phyloP scores from a whole-genome alignment of 805 yeast species.

The Saccharomycopsis babjevae region DNA sequence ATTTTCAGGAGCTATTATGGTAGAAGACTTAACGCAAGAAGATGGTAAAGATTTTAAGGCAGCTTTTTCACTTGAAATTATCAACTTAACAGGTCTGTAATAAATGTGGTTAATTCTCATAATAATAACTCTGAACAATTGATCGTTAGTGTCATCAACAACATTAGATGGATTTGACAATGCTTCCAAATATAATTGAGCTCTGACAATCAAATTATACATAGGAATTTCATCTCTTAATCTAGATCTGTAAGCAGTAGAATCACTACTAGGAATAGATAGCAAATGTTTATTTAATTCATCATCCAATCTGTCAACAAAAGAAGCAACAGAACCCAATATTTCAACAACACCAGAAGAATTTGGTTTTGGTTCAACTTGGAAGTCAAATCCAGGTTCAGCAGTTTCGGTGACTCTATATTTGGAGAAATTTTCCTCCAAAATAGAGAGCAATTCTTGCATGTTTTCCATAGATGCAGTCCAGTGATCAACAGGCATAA shows the following conservation, averaged over 20 bases:
- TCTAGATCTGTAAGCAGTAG: constrained; percentile 55
- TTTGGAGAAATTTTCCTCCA: constrained; percentile 48
- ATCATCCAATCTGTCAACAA: constrained; percentile 89
- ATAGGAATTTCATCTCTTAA: constrained; percentile 76
- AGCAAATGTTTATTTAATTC: constrained; percentile 85
- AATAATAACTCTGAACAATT: constrained; percentile 61
- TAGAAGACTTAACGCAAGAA: constrained; percentile 19
- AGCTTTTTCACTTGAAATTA: constrained; percentile 52
- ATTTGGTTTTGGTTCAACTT: constrained; percentile 55
- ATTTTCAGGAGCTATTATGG: constrained; percentile 19
- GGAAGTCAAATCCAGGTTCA: constrained; percentile 57
- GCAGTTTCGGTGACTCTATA: constrained; percentile 77
- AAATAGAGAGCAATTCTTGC: constrained; percentile 47
- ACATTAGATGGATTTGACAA: constrained; percentile 33
- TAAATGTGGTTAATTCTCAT: constrained; percentile 89
- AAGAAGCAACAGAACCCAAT: constrained; percentile 75
- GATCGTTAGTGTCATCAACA: constrained; percentile 34
- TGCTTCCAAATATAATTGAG: constrained; percentile 76
- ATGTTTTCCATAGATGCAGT: constrained; percentile 55
- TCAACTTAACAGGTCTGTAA: constrained; percentile 77
- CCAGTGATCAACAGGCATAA: constrained; percentile 80
- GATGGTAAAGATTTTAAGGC: constrained; percentile 57
- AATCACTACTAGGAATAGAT: constrained; percentile 79
- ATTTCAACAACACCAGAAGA: constrained; percentile 61
- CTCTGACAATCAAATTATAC: constrained; percentile 68